Percentiles rank a stretch among this genome's conserved stretches.
These are phyloP conservation scores for Leccinum angustisporum DNA, from an alignment of 1,284 basidiomycete species.

Conservation along the genomic window DNA sequence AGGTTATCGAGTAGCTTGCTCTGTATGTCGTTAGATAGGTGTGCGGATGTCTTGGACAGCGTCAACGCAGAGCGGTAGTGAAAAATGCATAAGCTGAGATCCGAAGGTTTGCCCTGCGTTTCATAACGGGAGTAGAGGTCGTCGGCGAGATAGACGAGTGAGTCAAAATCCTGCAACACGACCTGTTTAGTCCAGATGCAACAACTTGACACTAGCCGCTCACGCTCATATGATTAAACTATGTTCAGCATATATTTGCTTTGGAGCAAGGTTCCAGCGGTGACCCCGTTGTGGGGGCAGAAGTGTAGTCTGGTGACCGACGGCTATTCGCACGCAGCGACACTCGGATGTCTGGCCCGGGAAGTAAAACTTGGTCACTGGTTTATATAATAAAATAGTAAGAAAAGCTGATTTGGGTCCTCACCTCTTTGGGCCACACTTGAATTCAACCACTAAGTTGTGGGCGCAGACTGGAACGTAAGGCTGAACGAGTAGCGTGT, in stretches of 20 bases:
- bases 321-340: too few relatives aligned
- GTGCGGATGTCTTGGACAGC: conserved; percentile 15
- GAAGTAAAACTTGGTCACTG: too few relatives aligned
- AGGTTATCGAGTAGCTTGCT: conserved; percentile 33
- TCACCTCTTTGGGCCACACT: too few relatives aligned
- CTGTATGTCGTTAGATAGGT: conserved; percentile 19
- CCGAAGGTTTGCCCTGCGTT: conserved; percentile 17
- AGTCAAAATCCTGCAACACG: conserved; percentile 23
- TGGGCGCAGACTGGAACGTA: too few relatives aligned
- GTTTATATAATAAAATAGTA: too few relatives aligned
- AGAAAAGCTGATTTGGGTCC: too few relatives aligned
- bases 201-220: background rate
- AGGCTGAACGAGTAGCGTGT: background rate
- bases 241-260: background rate
- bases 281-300: background rate
- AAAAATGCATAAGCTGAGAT: conserved; percentile 30
- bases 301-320: too few relatives aligned
- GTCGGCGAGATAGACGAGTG: conserved; percentile 30
- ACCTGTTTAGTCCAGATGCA: background rate
- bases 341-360: too few relatives aligned
- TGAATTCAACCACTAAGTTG: too few relatives aligned
- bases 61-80: conserved; percentile 30
- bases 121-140: conserved; percentile 26
- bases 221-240: conserved; percentile 22
- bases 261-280: background rate